Percentiles rank a stretch among this genome's conserved stretches.
phyloP scores from a whole-genome alignment of 2,329 filamentous ascomycete species.

The Fusarium sp. region DNA sequence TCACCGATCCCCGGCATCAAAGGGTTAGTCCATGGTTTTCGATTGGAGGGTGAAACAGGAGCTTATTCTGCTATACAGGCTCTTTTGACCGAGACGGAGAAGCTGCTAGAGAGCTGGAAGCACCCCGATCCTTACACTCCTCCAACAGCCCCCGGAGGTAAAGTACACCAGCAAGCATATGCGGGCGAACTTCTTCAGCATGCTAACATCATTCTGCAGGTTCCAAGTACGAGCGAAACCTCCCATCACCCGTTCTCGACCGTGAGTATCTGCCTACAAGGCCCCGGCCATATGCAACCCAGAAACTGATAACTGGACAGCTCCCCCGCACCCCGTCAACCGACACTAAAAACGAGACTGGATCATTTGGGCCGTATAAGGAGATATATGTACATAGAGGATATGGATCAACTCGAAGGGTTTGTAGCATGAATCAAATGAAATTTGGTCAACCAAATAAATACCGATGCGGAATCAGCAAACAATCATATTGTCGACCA shows the following conservation, averaged over 20 bases:
- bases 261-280: constrained; percentile 67
- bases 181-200: neutral
- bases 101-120: constrained; percentile 91
- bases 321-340: constrained; percentile 45
- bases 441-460: constrained; percentile 19
- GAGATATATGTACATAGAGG: constrained; percentile 38
- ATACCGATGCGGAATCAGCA: neutral
- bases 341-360: constrained; percentile 36
- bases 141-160: constrained; percentile 94
- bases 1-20: constrained; percentile 86
- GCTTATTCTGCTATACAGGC: constrained; percentile 63
- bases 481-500: neutral
- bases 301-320: constrained; percentile 37
- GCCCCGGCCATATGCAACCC: neutral
- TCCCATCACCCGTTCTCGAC: constrained; percentile 81
- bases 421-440: constrained; percentile 26
- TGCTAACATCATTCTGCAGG: constrained; percentile 61
- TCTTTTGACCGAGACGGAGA: constrained; percentile 87
- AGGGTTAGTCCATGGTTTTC: constrained; percentile 67
- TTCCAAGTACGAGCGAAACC: constrained; percentile 95
- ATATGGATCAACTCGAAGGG: constrained; percentile 17
- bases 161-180: constrained; percentile 37
- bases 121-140: constrained; percentile 93
- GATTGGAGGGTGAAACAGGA: neutral
- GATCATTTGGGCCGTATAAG: constrained; percentile 15